These are phyloP conservation scores for Cyclocybe aegerita DNA, from an alignment of 768 basidiomycete genomes.

Conservation along the genomic window DNA sequence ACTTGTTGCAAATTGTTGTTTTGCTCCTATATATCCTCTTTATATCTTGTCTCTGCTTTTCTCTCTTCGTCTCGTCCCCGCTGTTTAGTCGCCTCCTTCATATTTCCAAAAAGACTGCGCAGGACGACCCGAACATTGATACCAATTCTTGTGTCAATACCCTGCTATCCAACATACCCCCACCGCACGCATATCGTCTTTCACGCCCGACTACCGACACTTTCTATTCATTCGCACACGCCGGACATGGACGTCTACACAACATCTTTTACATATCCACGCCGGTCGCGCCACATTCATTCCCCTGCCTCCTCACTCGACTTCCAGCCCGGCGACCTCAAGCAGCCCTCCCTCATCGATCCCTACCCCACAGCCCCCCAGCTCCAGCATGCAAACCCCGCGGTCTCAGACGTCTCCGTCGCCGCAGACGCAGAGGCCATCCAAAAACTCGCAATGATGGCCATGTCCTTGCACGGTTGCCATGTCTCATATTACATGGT, in stretches of 20 bases:
- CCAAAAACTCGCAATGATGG: slow-evolving; percentile 74
- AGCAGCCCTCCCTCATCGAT: slow-evolving; percentile 41
- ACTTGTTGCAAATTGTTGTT: slow-evolving; percentile 23
- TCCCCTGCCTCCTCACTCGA: slow-evolving; percentile 66
- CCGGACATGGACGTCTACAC: slow-evolving; percentile 89
- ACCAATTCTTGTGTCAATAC: slow-evolving; percentile 55
- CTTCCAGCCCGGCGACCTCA: slow-evolving; percentile 49
- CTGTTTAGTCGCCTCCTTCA: slow-evolving; percentile 29
- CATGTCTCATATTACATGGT: slow-evolving; percentile 78
- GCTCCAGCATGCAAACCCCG: slow-evolving; percentile 34
- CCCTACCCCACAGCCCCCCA: slow-evolving; percentile 37
- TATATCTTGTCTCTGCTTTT: slow-evolving; percentile 28
- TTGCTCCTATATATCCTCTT: slow-evolving; percentile 30
- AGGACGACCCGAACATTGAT: slow-evolving; percentile 41
- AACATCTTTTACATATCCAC: slow-evolving; percentile 90
- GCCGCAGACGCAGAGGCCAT: slow-evolving; percentile 69
- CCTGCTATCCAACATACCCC: slow-evolving; percentile 42
- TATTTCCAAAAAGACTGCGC: slow-evolving; percentile 27
- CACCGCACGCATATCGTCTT: slow-evolving; percentile 12
- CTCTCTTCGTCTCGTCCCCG: slow-evolving; percentile 23
- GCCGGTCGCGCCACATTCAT: slow-evolving; percentile 71
- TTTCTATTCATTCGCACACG: slow-evolving; percentile 18
- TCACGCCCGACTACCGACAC: slow-evolving; percentile 10
- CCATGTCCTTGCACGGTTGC: slow-evolving; percentile 79
- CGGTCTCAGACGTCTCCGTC: slow-evolving; percentile 35